Evolutionary conservation across 1,284 basidiomycete genomes (phyloP).

Genomic region (Irpex sp.): DNA sequence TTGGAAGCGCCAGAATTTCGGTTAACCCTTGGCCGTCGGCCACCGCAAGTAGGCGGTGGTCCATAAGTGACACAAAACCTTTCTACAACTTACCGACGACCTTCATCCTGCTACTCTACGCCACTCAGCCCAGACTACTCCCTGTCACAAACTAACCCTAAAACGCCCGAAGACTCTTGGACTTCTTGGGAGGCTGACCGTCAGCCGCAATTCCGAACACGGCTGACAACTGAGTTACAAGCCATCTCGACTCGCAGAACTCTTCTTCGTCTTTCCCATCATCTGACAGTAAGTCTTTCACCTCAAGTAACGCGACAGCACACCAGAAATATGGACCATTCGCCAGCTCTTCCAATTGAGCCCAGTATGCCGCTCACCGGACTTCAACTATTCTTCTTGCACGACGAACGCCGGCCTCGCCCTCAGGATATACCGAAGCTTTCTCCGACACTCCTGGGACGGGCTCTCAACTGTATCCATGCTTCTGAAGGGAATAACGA

Average conservation of each 20-base stretch:
- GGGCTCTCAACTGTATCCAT: constrained; percentile 19
- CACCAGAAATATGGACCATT: not conserved
- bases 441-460: constrained; percentile 1
- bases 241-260: not conserved
- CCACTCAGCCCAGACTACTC: too few relatives aligned
- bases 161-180: too few relatives aligned
- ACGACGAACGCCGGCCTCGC: not conserved
- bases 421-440: constrained; percentile 9
- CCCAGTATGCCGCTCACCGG: not conserved
- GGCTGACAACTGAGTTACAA: not conserved
- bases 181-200: not conserved
- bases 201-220: not conserved
- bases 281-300: not conserved
- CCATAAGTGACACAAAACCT: too few relatives aligned
- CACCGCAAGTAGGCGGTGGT: too few relatives aligned
- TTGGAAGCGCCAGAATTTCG: too few relatives aligned
- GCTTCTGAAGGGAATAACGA: constrained; percentile 28
- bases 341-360: not conserved
- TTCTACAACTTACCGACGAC: too few relatives aligned
- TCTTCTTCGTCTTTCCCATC: not conserved
- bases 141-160: too few relatives aligned
- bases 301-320: not conserved
- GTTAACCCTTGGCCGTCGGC: too few relatives aligned
- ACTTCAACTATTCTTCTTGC: constrained; percentile 11
- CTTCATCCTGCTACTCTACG: too few relatives aligned